These are phyloP conservation scores for Jaenimonas drosophilae DNA, from an alignment of 208 protist genomes.

Conservation along the genomic window DNA sequence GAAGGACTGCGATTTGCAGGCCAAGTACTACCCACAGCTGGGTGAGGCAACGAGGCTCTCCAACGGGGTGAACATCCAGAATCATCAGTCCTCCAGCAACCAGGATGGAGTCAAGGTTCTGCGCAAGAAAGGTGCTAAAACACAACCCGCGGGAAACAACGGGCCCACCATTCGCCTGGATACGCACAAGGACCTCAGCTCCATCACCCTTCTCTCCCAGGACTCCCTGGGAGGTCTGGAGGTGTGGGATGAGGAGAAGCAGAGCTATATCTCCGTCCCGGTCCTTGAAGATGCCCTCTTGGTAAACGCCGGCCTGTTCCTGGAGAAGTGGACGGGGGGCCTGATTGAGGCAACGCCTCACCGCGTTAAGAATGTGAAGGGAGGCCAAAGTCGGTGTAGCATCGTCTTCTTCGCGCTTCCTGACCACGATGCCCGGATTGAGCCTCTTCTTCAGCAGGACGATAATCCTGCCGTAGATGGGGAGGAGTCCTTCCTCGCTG, in stretches of 20 bases:
- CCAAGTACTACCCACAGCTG: slow-evolving; percentile 77
- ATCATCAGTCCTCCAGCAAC: slow-evolving; percentile 39
- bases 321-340: slow-evolving; percentile 83
- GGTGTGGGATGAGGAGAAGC: slow-evolving; percentile 67
- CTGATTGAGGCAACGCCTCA: slow-evolving; percentile 80
- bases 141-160: slow-evolving; percentile 6
- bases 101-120: slow-evolving; percentile 65
- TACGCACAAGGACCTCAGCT: slow-evolving; percentile 82
- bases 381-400: slow-evolving; percentile 59
- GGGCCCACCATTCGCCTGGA: slow-evolving; percentile 52
- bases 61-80: slow-evolving; percentile 44
- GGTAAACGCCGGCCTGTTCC: slow-evolving; percentile 78
- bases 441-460: slow-evolving; percentile 80
- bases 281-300: slow-evolving; percentile 80
- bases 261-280: slow-evolving; percentile 51
- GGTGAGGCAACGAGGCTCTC: slow-evolving; percentile 26
- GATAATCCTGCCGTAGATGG: slow-evolving; percentile 68
- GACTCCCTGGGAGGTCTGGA: slow-evolving; percentile 76
- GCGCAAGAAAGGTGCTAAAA: slow-evolving; percentile 54
- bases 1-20: slow-evolving; percentile 77
- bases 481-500: slow-evolving; percentile 66
- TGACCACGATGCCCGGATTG: slow-evolving; percentile 71
- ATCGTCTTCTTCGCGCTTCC: slow-evolving; percentile 82
- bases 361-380: slow-evolving; percentile 61
- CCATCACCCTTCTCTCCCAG: slow-evolving; percentile 77